Evolutionary conservation across 345 rosid species (phyloP), one percentile per base, ranked within the genome.

Genomic region (Bruguiera parviflora): DNA sequence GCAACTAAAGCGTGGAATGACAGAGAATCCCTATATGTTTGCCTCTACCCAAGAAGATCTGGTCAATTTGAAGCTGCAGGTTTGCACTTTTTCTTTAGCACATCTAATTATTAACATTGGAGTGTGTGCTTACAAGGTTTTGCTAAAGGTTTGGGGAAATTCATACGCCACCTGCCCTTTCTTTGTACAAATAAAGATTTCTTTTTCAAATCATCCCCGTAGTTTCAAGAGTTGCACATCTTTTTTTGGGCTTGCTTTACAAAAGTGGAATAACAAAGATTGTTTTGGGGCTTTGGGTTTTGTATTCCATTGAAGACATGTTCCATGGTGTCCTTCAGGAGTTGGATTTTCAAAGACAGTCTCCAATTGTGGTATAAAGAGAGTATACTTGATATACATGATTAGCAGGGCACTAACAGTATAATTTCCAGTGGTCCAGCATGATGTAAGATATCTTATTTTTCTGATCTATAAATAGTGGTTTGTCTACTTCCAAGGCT

Each of bases 51-150:
- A 82, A 71, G 93, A 84, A 66, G 88, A 88, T 80, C 71, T 86
- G 68, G 87, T 83, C 49, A 84, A 79, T 76, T 68, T 86, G 79
- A 88, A 86, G 86, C 86, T 83, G 73, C 89, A 86, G 89, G 93
- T 88, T 73, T 75, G 81, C 76, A 67, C 63, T 71, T 8, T 58
- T 69, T 62, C 25, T 20, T 20, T 15, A 46, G 27, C 33, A 32
- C 53, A 61, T 71, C 11, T 61, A 25, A 55, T 28, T 22, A 27
- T 28, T 58, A 11, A n/a, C 33, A n/a, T 51, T 31, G 33, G 53
- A 27, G 71, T 71, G 72, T 61, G 53, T 56, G 27, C 21, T 52
- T 63, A 15, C 28, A 20, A 7, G 47, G 21, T 24, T 21, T 39
- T 65, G 13, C 8, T 7, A 3, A 43, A 37, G 55, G 53, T 52